Percentiles rank a stretch among this genome's conserved stretches.
These are phyloP conservation scores for Agaricus sinodeliciosus DNA, from an alignment of 768 basidiomycete genomes.

Conservation along the genomic window DNA sequence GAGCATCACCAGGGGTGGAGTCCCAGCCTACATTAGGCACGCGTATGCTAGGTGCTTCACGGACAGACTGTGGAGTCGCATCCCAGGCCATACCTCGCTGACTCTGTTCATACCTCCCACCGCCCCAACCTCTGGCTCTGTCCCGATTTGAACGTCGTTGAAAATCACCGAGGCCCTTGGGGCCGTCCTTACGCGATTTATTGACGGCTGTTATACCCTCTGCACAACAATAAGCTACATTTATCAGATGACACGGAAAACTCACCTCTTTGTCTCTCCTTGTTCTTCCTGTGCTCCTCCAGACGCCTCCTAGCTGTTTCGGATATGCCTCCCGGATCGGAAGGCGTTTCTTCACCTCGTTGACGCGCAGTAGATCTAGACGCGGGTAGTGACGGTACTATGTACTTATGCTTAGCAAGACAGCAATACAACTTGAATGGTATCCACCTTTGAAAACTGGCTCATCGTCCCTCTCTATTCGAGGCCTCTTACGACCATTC, in stretches of 20 bases:
- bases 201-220: constrained; percentile 68
- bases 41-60: constrained; percentile 76
- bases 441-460: constrained; percentile 82
- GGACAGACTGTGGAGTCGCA: constrained; percentile 55
- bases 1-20: constrained; percentile 68
- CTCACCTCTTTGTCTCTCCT: constrained; percentile 65
- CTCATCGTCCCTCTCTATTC: constrained; percentile 56
- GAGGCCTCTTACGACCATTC: constrained; percentile 54
- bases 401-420: constrained; percentile 9
- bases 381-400: constrained; percentile 76
- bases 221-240: constrained; percentile 19
- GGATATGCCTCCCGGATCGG: constrained; percentile 85
- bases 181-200: constrained; percentile 48
- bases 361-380: constrained; percentile 56
- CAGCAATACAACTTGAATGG: neutral
- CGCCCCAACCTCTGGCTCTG: constrained; percentile 42
- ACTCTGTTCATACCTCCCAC: constrained; percentile 31
- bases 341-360: constrained; percentile 86
- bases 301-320: constrained; percentile 63
- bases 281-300: constrained; percentile 68
- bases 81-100: constrained; percentile 38
- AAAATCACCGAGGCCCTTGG: constrained; percentile 86
- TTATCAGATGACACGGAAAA: neutral
- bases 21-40: constrained; percentile 95
- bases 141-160: constrained; percentile 87